Evolutionary conservation across 371 early-diverging fungal species (phyloP).

Genomic region (Funneliformis caledonium): DNA sequence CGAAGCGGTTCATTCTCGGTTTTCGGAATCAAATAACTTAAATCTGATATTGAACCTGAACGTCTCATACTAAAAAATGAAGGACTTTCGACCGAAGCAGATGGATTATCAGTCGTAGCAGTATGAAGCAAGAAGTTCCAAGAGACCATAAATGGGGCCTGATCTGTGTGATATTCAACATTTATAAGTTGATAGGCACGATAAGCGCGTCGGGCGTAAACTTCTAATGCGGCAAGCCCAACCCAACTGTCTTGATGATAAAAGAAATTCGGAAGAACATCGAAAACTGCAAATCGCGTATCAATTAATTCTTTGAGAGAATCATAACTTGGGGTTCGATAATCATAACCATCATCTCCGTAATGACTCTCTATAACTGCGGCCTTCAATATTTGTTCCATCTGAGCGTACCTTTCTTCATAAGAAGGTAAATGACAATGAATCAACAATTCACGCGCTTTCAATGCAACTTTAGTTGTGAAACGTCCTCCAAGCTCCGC

Average conservation of each 20-base stretch:
- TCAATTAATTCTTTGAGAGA: conserved; percentile 88
- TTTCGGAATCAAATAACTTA: conserved; percentile 69
- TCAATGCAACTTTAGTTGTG: conserved; percentile 88
- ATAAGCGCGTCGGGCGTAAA: conserved; percentile 95
- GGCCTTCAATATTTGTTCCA: conserved; percentile 80
- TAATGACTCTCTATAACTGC: conserved; percentile 82
- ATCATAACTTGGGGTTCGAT: conserved; percentile 78
- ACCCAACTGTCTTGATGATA: conserved; percentile 81
- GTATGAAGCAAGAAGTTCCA: conserved; percentile 83
- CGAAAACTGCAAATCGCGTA: conserved; percentile 94
- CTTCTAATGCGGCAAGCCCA: conserved; percentile 90
- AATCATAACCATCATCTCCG: conserved; percentile 72
- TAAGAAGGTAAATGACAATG: conserved; percentile 91
- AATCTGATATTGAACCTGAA: conserved; percentile 72
- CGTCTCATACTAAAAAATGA: conserved; percentile 61
- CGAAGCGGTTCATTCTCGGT: conserved; percentile 64
- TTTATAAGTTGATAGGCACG: conserved; percentile 92
- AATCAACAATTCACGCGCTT: conserved; percentile 92
- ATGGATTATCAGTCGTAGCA: conserved; percentile 48
- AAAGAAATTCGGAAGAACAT: conserved; percentile 94
- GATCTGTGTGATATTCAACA: conserved; percentile 77
- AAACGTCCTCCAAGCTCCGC: conserved; percentile 79
- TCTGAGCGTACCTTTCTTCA: conserved; percentile 85
- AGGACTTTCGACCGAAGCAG: conserved; percentile 41
- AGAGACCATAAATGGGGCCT: conserved; percentile 69